Percentiles rank a stretch among this genome's conserved stretches.
Conservation (phyloP, 1,284 basidiomycete species). For the Pseudozyma tsukubaensis region DNA sequence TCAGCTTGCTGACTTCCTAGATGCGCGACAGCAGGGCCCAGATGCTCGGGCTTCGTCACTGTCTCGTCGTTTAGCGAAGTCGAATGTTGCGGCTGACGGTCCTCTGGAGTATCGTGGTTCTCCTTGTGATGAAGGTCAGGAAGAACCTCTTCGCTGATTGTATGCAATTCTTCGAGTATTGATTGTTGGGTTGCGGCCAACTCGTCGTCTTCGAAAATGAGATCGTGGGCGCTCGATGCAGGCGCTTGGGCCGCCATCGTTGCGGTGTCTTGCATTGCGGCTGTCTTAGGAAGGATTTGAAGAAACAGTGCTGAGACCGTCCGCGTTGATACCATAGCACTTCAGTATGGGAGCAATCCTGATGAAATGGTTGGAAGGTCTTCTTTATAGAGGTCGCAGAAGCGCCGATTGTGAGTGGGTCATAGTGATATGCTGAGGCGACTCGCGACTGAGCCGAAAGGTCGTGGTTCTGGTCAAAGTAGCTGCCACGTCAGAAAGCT, state of each 20-base stretch:
- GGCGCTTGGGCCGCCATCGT: constrained; percentile 4
- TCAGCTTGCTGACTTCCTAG: neutral
- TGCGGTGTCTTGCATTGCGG: neutral
- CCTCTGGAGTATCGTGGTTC: neutral
- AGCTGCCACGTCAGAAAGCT: constrained; percentile 6
- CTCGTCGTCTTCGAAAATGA: constrained; percentile 26
- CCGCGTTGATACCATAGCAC: too few relatives aligned
- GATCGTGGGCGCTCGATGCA: neutral
- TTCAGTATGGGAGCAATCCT: too few relatives aligned
- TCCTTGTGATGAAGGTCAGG: neutral
- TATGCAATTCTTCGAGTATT: constrained; percentile 45
- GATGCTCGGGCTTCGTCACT: neutral
- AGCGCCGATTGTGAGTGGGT: constrained; percentile 4
- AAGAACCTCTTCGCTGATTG: constrained; percentile 38
- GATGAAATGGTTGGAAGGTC: neutral
- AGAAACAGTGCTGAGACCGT: too few relatives aligned
- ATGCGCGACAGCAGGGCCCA: neutral
- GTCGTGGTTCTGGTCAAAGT: neutral
- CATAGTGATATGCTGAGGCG: constrained; percentile 6
- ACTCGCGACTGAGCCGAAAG: neutral
- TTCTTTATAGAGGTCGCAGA: neutral
- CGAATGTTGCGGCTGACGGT: neutral
- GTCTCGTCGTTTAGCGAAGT: neutral
- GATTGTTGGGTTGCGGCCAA: constrained; percentile 43
- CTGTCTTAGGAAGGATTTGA: neutral